Evolutionary conservation across 768 basidiomycete species (phyloP), one percentile per base, ranked within the genome.

Genomic region (Flagelloscypha sp.): DNA sequence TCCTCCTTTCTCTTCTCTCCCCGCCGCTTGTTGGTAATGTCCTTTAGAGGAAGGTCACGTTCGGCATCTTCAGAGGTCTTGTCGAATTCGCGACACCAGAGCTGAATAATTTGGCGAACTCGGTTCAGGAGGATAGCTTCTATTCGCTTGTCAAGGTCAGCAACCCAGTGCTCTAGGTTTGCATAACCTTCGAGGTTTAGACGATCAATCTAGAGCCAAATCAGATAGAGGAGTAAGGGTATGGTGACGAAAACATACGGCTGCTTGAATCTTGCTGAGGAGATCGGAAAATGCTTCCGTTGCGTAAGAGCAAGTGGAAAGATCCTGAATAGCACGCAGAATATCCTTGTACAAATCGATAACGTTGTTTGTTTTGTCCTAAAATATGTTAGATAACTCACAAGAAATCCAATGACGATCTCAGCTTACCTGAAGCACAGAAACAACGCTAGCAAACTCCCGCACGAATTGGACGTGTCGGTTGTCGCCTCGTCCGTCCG

Each of bases 121-220:
- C 94, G 75, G 38, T 77, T 74, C 12, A 84, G 61, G 0, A 98
- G 65, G 34, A 89, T 84, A 4, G 59, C 65, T 50, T 95, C 89
- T 45, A 98, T 93, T 42, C 79, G 74, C 45, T 77, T 72, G 53
- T 85, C 82, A 28, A 93, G 71, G 39, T 86, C 79, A 2, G 76
- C 72, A 0, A 95, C 89, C 81, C 95, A 98, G 33, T 79, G 70
- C 48, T 97, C 94, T 29, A 99, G 72, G 53, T 94, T 89, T 15
- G 87, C 78, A 46, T 94, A 99, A 11, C 95, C 94, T 53, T 98
- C 94, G 43, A 99, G 61, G 53, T 97, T 98, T 41, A 99, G 70
- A 23, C 83, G 76, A 58, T 98, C 95, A 42, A 97, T 89, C 83
- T 92, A 44, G 7, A 2, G 17, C 21, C 17, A 23, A 38, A 11